phyloP scores from a whole-genome alignment of 73 alveolate species.

The Tetrahymena borealis region DNA sequence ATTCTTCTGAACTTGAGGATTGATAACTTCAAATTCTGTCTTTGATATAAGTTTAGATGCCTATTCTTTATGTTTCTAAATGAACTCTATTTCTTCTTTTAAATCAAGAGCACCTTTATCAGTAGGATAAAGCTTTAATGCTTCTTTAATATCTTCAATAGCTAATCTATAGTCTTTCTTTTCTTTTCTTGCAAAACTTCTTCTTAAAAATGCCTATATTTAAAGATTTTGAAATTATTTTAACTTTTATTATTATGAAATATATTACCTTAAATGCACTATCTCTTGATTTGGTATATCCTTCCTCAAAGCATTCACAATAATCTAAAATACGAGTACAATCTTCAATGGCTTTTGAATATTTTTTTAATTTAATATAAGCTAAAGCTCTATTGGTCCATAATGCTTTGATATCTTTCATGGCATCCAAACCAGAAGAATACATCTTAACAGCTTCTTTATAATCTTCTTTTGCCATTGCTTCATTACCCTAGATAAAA shows the following conservation, averaged over 20 bases:
- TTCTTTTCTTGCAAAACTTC: constrained; percentile 83
- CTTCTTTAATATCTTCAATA: constrained; percentile 78
- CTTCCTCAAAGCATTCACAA: constrained; percentile 93
- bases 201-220: constrained; percentile 76
- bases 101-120: constrained; percentile 55
- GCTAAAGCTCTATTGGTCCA: constrained; percentile 96
- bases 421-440: constrained; percentile 81
- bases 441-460: constrained; percentile 86
- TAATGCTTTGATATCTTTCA: constrained; percentile 79
- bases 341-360: constrained; percentile 85
- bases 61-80: constrained; percentile 29
- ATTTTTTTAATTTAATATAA: constrained; percentile 77
- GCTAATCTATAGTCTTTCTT: constrained; percentile 76
- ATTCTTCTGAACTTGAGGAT: constrained; percentile 9
- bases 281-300: constrained; percentile 69
- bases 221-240: not conserved
- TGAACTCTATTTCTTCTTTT: constrained; percentile 44
- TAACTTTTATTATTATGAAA: not conserved
- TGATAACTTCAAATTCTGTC: not conserved
- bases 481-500: constrained; percentile 53
- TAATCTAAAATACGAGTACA: constrained; percentile 89
- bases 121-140: constrained; percentile 56
- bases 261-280: constrained; percentile 61
- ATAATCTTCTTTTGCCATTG: constrained; percentile 77
- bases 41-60: not conserved